phyloP scores from a whole-genome alignment of 1,139 yeast species.

The Debaryomyces coudertii region DNA sequence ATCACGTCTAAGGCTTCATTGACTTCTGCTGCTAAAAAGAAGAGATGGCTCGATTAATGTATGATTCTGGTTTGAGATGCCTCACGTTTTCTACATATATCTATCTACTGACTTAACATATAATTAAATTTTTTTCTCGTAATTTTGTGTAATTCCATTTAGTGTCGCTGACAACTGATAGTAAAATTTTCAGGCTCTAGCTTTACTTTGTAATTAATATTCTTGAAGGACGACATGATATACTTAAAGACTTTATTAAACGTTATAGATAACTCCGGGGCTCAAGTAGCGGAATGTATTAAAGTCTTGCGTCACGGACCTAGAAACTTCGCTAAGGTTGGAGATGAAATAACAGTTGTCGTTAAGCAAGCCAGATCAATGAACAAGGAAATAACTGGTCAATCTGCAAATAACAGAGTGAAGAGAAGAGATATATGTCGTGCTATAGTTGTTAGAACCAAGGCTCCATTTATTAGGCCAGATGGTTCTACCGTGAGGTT shows the following conservation, averaged over 20 bases:
- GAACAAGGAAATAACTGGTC: conserved; percentile 63
- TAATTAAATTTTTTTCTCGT: background rate
- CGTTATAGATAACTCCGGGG: conserved; percentile 95
- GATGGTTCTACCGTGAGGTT: conserved; percentile 89
- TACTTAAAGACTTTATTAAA: conserved; percentile 86
- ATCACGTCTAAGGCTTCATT: conserved; percentile 44
- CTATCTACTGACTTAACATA: background rate
- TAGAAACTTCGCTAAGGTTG: conserved; percentile 77
- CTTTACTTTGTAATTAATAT: background rate
- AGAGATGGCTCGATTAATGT: conserved; percentile 37
- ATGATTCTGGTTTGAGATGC: background rate
- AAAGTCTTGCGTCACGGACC: conserved; percentile 92
- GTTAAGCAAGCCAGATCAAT: conserved; percentile 88
- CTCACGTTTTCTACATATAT: background rate
- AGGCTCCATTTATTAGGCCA: conserved; percentile 78
- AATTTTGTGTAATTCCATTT: conserved; percentile 4
- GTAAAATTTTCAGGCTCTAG: conserved; percentile 5
- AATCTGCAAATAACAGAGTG: conserved; percentile 75
- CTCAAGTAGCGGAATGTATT: conserved; percentile 93
- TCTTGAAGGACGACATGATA: conserved; percentile 55
- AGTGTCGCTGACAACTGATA: background rate
- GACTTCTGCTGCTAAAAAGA: conserved; percentile 38
- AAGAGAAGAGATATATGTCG: conserved; percentile 95
- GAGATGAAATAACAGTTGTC: conserved; percentile 93
- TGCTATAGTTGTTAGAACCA: conserved; percentile 93